Base-by-base conservation (phyloP, 306 rosid genomes). In the Malus asiatica region DNA sequence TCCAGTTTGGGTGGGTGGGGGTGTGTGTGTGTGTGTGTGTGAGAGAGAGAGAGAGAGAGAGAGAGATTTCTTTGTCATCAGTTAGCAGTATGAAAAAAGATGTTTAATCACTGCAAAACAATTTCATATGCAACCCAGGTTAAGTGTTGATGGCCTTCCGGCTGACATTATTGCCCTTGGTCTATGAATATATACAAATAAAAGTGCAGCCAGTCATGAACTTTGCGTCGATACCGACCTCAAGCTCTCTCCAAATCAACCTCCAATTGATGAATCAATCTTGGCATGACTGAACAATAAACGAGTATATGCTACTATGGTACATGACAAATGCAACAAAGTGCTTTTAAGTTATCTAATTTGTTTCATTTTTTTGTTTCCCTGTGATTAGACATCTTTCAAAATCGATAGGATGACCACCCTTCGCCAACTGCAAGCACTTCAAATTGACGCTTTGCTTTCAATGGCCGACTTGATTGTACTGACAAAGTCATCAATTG, bases 401-500 rank as follows among this genome's bases (percentile, higher is more conserved):
- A 4, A 33, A 73, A 66, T 29, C n/a, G 46, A 71, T 55, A 66
- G 66, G 75, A 76, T 32, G 35, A n/a, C 32, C 74, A 25, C 9
- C 61, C 13, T 72, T 74, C 59, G 5, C 27, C 52, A 69, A 62
- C 27, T 69, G 51, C 70, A 64, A 59, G 33, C 70, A 68, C 76
- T 73, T 88, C 88, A 92, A 73, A 87, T 74, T 65, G 92, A 74
- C 29, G 82, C 38, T 78, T 87, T 79, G 73, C 70, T 89, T 81
- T 86, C 92, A 40, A 80, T 83, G 33, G 78, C 87, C 71, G 78
- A 77, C 81, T 83, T 92, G 77, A 88, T 88, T 85, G 89, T 87
- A 79, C 84, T 79, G 42, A 88, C 78, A 83, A 95, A 92, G 76
- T 89, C 97, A 35, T 95, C 96, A 57, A 95, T 67, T 4, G 90